Evolutionary conservation across 78 protist genomes (phyloP).

Genomic region (slime mould (Dictyostelium discoideum)): dicty_2.7 NC_007089.4:3104501-3105000

Average conservation of each 20-base stretch:
- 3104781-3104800: slow-evolving; percentile 91
- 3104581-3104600: slow-evolving; percentile 92
- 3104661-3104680: slow-evolving; percentile 93
- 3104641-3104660: slow-evolving; percentile 82
- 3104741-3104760: slow-evolving; percentile 91
- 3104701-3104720: slow-evolving; percentile 87
- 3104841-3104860: slow-evolving; percentile 72
- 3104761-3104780: slow-evolving; percentile 96
- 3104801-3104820: slow-evolving; percentile 79
- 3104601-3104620: slow-evolving; percentile 89
- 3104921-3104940: slow-evolving; percentile 93
- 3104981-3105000: slow-evolving; percentile 95
- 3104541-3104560: slow-evolving; percentile 90
- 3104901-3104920: slow-evolving; percentile 74
- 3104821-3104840: slow-evolving; percentile 78
- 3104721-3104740: slow-evolving; percentile 89
- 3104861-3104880: slow-evolving; percentile 95
- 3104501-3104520: slow-evolving; percentile 92
- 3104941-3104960: slow-evolving; percentile 95
- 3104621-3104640: slow-evolving; percentile 96
- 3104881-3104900: slow-evolving; percentile 88
- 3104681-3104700: slow-evolving; percentile 64
- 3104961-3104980: slow-evolving; percentile 91
- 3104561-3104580: slow-evolving; percentile 89
- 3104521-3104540: slow-evolving; percentile 91